Evolutionary conservation across 2,329 filamentous ascomycete species (phyloP).

Genomic region (Monosporascus sp.): DNA sequence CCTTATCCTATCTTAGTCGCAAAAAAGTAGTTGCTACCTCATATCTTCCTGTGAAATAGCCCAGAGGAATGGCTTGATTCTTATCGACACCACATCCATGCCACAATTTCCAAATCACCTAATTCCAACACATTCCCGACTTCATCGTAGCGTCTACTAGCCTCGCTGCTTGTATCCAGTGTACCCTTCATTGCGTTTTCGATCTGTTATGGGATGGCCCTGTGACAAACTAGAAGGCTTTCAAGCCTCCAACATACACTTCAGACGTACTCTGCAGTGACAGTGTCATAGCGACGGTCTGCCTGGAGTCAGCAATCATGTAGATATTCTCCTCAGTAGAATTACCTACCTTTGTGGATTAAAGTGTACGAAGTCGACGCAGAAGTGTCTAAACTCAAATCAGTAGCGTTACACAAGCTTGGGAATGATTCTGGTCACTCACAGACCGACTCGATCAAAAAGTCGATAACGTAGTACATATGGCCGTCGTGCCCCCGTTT

Average conservation of each 20-base stretch:
- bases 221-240: neutral
- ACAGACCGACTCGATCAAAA: slow-evolving; percentile 36
- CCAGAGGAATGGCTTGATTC: too few species aligned
- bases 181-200: too few species aligned
- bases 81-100: too few species aligned
- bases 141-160: too few species aligned
- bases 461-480: slow-evolving; percentile 33
- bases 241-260: neutral
- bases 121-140: too few species aligned
- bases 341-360: slow-evolving; percentile 33
- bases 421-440: slow-evolving; percentile 4
- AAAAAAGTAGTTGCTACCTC: too few species aligned
- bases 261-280: slow-evolving; percentile 38
- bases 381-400: slow-evolving; percentile 25
- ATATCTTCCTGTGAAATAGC: too few species aligned
- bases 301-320: slow-evolving; percentile 10
- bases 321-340: too few species aligned
- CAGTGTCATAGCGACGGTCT: slow-evolving; percentile 35
- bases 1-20: too few species aligned
- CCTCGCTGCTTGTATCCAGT: too few species aligned
- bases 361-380: slow-evolving; percentile 38
- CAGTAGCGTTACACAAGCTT: neutral
- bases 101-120: too few species aligned
- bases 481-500: slow-evolving; percentile 30
- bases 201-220: too few species aligned